phyloP scores from a whole-genome alignment of 805 yeast genomes.

The Maudiozyma bulderi region DNA sequence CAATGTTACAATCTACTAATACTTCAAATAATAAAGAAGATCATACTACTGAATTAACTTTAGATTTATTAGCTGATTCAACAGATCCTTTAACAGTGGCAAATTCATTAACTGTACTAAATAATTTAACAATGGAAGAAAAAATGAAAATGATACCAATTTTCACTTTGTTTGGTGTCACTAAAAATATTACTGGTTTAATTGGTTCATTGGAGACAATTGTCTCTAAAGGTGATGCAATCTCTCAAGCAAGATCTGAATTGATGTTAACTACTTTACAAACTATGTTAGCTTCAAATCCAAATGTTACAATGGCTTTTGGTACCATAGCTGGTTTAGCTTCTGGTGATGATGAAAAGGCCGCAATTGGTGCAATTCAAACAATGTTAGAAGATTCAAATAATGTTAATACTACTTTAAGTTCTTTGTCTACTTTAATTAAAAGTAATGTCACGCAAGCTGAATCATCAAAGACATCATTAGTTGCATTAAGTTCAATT shows the following conservation, averaged over 20 bases:
- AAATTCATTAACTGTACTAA: slow-evolving; percentile 15
- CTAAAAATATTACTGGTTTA: slow-evolving; percentile 18
- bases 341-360: slow-evolving; percentile 7
- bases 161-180: slow-evolving; percentile 14
- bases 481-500: slow-evolving; percentile 14
- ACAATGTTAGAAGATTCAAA: slow-evolving; percentile 11
- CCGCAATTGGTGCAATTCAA: slow-evolving; percentile 16
- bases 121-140: slow-evolving; percentile 17
- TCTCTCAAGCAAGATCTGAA: slow-evolving; percentile 11
- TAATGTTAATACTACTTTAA: slow-evolving; percentile 13
- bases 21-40: slow-evolving; percentile 1
- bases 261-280: slow-evolving; percentile 13
- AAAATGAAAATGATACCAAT: slow-evolving; percentile 20
- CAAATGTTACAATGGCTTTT: slow-evolving; percentile 6
- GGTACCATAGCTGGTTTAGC: slow-evolving; percentile 10
- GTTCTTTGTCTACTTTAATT: slow-evolving; percentile 11
- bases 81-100: slow-evolving; percentile 17
- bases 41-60: slow-evolving; percentile 11
- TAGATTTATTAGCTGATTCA: slow-evolving; percentile 17
- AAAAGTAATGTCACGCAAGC: slow-evolving; percentile 16
- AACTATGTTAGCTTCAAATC: slow-evolving; percentile 1
- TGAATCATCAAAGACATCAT: slow-evolving; percentile 14
- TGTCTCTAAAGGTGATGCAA: slow-evolving; percentile 8
- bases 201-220: slow-evolving; percentile 12
- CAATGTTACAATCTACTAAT: slow-evolving; percentile 2